Evolutionary conservation across 164 flowering plant species (phyloP).

Genomic region (Umbilicus rupestris): DNA sequence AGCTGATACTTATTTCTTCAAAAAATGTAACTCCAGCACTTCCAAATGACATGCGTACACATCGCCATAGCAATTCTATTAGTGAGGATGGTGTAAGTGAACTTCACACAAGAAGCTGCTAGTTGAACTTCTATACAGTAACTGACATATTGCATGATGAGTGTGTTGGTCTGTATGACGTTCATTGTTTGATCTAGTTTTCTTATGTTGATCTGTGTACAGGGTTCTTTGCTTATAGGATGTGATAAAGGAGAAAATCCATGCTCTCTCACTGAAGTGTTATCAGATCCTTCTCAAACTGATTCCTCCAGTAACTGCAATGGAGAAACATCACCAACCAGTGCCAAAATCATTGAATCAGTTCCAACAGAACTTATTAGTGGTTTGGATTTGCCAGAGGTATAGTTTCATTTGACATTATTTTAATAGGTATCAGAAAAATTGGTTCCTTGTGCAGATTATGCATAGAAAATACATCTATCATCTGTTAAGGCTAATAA

Average conservation of each 20-base stretch:
- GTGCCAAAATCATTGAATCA: constrained; percentile 56
- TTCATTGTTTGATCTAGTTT: neutral
- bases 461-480: neutral
- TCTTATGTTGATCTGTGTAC: constrained; percentile 8
- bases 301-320: constrained; percentile 72
- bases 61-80: constrained; percentile 60
- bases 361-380: constrained; percentile 54
- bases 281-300: constrained; percentile 38
- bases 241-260: constrained; percentile 44
- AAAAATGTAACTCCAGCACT: constrained; percentile 48
- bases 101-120: neutral
- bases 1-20: constrained; percentile 78
- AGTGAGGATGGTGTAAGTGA: constrained; percentile 79
- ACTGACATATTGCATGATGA: neutral
- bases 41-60: constrained; percentile 32
- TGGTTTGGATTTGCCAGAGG: constrained; percentile 35
- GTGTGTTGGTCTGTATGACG: neutral
- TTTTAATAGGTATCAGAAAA: neutral
- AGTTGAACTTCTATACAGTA: neutral
- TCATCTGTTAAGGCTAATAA: neutral
- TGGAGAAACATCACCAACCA: constrained; percentile 59
- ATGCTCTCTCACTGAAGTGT: constrained; percentile 27
- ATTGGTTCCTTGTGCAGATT: neutral
- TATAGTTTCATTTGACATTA: constrained; percentile 16
- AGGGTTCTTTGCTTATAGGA: constrained; percentile 43